Evolutionary conservation across 2,329 filamentous ascomycete species (phyloP), one percentile per base, ranked within the genome.

Genomic region (Fusarium sp.): DNA sequence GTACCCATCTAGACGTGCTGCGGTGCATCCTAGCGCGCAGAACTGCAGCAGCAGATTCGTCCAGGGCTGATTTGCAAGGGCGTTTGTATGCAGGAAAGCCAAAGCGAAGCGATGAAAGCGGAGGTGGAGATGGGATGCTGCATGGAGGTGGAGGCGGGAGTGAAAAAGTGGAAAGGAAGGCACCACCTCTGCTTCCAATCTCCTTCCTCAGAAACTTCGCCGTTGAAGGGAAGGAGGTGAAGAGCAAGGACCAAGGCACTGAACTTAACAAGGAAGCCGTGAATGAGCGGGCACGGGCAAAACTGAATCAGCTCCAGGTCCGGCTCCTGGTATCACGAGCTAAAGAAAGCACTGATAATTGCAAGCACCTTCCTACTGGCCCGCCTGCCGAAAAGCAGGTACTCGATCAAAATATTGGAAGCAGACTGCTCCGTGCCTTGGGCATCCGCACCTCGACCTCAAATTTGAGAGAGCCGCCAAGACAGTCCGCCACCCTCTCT

Each of bases 151-250:
- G 41, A 47, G 41, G 37, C 53, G 41, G 41, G 30, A 40, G 40
- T 50, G 23, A 47, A 56, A 40, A 54, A 30, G 15, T 48, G 56
- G 50, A 55, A 56, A 47, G 31, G 28, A 46, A 53, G 51, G 48
- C 52, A 44, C 50, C 48, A 48, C 31, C 47, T 52, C 31, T 56
- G 51, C 39, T 53, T 55, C 43, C 41, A 47, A 47, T 44, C 37
- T 61, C 34, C 27, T 54, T 62, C 53, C 40, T 67, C 60, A 48
- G 47, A 53, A 48, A 23, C 43, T 61, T 48, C 41, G 41, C 54
- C 54, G 41, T 57, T 57, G 41, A 57, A 41, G 27, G 15, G 46
- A 48, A 28, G 18, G 18, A 23, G 18, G 18, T 23, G 18, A 52
- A 27, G 31, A 50, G 30, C 62, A 59, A 37, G 53, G 41, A 39